Evolutionary conservation across 345 rosid genomes (phyloP), one percentile per base, ranked within the genome.

Genomic region (Atalantia buxifolia): DNA sequence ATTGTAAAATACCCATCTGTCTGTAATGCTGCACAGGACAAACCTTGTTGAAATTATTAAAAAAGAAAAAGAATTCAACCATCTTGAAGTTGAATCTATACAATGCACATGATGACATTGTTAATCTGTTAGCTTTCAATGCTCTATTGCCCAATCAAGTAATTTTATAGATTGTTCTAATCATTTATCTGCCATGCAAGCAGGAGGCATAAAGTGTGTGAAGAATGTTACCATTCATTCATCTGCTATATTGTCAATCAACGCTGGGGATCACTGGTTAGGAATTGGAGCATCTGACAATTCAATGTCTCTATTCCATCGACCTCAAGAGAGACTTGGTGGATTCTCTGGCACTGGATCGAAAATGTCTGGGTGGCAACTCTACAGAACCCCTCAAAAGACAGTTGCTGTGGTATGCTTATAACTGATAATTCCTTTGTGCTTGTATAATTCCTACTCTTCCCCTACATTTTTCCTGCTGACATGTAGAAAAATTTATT

Each of bases 201-300:
- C 87, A 96, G 99, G 92, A 16, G 91, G 94, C 71, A 88, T 93
- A 78, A 91, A 88, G 84, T 92, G 98, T 24, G 91, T 89, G 86
- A 97, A 94, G 92, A 97, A 92, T 84, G 97, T 94, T 57, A 93
- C 97, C 1, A 89, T 97, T 42, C 99, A 97, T 80, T 78, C 73
- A 56, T 84, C 98, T 50, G 82, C 98, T 22, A 89, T 97, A 79
- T 83, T 97, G 78, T 94, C 98, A 2, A 91, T 97, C 79, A 94
- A 87, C 79, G 98, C 98, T 61, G 99, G 97, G 64, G 99, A 97
- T 38, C 83, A 93, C 75, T 97, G 98, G 98, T 75, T 97, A 79
- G 98, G 99, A 75, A 85, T 97, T 42, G 99, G 98, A 78, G 98
- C 99, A 78, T 97, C 98, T 80, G 99, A 97, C 85, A 97, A 93